phyloP scores from a whole-genome alignment of 1,284 basidiomycete genomes.

The Ustilago loliicola region DNA sequence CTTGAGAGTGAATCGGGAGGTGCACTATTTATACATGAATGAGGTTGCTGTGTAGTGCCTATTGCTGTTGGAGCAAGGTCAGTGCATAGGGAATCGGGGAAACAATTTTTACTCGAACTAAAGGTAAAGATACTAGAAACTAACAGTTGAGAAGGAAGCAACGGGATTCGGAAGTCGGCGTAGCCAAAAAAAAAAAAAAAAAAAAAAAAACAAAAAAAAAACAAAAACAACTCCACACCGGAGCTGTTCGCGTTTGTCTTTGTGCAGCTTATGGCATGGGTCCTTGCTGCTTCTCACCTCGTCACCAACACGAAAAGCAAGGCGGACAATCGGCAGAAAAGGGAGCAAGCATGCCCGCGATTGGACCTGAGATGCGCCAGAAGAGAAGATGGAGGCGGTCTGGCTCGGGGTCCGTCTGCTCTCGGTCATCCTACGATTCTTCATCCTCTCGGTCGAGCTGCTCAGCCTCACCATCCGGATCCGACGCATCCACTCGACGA shows the following conservation, averaged over 20 bases:
- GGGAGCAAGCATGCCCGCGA: constrained; percentile 11
- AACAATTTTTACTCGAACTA: too few relatives aligned
- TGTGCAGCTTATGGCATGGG: background rate
- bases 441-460: constrained; percentile 10
- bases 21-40: too few relatives aligned
- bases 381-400: constrained; percentile 6
- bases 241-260: background rate
- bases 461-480: constrained; percentile 16
- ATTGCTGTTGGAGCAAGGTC: too few relatives aligned
- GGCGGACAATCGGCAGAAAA: background rate
- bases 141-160: too few relatives aligned
- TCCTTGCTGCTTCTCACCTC: background rate
- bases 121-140: too few relatives aligned
- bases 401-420: constrained; percentile 24
- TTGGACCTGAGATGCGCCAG: constrained; percentile 14
- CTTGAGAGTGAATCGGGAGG: too few relatives aligned
- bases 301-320: background rate
- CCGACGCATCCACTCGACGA: background rate
- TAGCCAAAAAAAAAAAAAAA: constrained; percentile 11
- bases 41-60: too few relatives aligned
- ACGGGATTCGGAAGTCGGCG: constrained; percentile 11
- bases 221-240: constrained; percentile 16
- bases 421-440: constrained; percentile 17
- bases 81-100: too few relatives aligned
- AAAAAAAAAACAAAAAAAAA: constrained; percentile 16